These are phyloP conservation scores for Polygonum aviculare DNA, from an alignment of 148 eudicot species.

Conservation along the genomic window DNA sequence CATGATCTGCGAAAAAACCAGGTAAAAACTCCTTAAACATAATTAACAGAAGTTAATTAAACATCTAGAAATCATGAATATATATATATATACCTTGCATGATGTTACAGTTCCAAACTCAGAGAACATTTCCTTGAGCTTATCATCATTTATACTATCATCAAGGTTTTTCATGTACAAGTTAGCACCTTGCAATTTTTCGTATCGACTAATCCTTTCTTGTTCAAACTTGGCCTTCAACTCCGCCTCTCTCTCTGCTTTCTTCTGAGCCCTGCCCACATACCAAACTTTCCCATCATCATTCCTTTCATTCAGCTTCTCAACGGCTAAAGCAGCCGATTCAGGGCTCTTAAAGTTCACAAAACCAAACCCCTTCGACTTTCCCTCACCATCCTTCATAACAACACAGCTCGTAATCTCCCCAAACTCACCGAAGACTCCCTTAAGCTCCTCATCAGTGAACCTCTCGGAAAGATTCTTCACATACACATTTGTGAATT, in stretches of 20 bases:
- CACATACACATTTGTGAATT: slow-evolving; percentile 58
- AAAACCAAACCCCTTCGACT: slow-evolving; percentile 55
- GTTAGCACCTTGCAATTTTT: slow-evolving; percentile 48
- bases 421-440: slow-evolving; percentile 37
- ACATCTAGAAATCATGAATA: not conserved
- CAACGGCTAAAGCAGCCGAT: slow-evolving; percentile 41
- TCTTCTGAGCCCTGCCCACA: slow-evolving; percentile 60
- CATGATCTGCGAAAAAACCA: not conserved
- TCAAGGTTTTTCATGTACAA: slow-evolving; percentile 58
- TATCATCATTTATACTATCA: slow-evolving; percentile 44
- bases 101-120: slow-evolving; percentile 57
- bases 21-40: not conserved
- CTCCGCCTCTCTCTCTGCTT: slow-evolving; percentile 47
- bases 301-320: slow-evolving; percentile 35
- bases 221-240: slow-evolving; percentile 38
- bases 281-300: slow-evolving; percentile 38
- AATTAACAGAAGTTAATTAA: not conserved
- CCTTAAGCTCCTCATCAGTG: slow-evolving; percentile 38
- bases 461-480: slow-evolving; percentile 35
- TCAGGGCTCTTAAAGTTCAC: slow-evolving; percentile 48
- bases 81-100: slow-evolving; percentile 34
- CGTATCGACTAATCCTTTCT: slow-evolving; percentile 28
- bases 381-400: slow-evolving; percentile 46
- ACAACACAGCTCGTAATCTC: slow-evolving; percentile 46
- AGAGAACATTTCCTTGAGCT: slow-evolving; percentile 42